phyloP scores from a whole-genome alignment of 805 yeast genomes.

The Sugiyamaella americana region DNA sequence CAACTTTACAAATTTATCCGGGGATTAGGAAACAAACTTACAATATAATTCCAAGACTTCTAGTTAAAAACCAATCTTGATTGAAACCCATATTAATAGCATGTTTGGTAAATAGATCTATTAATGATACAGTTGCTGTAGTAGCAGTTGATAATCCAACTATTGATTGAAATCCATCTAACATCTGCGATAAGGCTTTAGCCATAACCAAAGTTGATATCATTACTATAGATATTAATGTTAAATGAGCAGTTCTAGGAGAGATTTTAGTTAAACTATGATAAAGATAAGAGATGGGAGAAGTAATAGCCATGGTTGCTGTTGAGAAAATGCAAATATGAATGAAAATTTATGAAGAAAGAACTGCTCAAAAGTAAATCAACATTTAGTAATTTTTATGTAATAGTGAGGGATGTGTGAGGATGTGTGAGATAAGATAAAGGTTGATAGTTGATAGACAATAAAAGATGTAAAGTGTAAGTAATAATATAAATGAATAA shows the following conservation, averaged over 20 bases:
- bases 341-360: too few species aligned
- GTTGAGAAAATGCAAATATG: too few species aligned
- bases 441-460: too few species aligned
- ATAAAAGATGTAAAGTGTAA: too few species aligned
- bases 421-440: too few species aligned
- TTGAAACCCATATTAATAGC: constrained; percentile 11
- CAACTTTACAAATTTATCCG: too few species aligned
- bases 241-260: constrained; percentile 1
- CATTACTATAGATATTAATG: background rate
- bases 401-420: too few species aligned
- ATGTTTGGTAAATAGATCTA: constrained; percentile 1
- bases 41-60: constrained; percentile 5
- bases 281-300: too few species aligned
- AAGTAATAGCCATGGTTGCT: too few species aligned
- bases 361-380: too few species aligned
- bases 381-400: too few species aligned
- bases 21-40: background rate
- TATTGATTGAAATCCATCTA: background rate
- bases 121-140: background rate
- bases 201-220: background rate
- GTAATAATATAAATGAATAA: too few species aligned
- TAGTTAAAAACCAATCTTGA: constrained; percentile 14
- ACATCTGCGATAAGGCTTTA: constrained; percentile 1
- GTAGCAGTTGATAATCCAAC: background rate
- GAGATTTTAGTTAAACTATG: constrained; percentile 1